A percentile compares a stretch with the other conserved stretches of the same genome.
Evolutionary conservation across 2,329 filamentous ascomycete species (phyloP).

Genomic region (Colletotrichum kahawae): DNA sequence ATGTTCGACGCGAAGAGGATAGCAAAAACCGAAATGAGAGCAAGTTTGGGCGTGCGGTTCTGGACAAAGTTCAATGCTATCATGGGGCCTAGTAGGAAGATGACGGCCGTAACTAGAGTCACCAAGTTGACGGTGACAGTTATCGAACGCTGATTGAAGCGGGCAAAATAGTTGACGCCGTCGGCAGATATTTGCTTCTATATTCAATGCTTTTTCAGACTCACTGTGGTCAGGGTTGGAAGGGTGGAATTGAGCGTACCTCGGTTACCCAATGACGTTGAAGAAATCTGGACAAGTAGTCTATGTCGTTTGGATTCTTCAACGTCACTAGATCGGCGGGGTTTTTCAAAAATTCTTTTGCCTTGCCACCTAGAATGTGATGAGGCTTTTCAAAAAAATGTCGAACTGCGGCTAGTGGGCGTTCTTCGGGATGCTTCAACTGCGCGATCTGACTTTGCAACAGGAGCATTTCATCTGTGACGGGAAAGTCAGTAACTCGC

Average conservation of each 20-base stretch:
- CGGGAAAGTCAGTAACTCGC: not conserved
- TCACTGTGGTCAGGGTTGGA: accelerated
- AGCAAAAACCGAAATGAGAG: constrained; percentile 19
- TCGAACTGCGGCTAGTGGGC: not conserved
- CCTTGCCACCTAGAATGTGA: not conserved
- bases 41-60: not conserved
- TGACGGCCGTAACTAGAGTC: not conserved
- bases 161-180: not conserved
- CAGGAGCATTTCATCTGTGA: not conserved
- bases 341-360: not conserved
- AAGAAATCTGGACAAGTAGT: not conserved
- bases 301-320: accelerated
- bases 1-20: constrained; percentile 21
- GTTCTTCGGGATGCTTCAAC: not conserved
- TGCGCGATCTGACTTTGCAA: not conserved
- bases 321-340: accelerated
- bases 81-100: constrained; percentile 4
- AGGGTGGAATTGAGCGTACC: accelerated
- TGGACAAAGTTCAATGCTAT: constrained; percentile 6
- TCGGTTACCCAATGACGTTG: not conserved
- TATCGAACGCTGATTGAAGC: not conserved
- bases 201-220: not conserved
- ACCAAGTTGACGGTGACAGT: not conserved
- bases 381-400: not conserved
- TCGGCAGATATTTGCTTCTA: not conserved